Percentiles rank a stretch among this genome's conserved stretches.
Evolutionary conservation across 257 asterid species (phyloP).

Genomic region (Henckelia pumila): DNA sequence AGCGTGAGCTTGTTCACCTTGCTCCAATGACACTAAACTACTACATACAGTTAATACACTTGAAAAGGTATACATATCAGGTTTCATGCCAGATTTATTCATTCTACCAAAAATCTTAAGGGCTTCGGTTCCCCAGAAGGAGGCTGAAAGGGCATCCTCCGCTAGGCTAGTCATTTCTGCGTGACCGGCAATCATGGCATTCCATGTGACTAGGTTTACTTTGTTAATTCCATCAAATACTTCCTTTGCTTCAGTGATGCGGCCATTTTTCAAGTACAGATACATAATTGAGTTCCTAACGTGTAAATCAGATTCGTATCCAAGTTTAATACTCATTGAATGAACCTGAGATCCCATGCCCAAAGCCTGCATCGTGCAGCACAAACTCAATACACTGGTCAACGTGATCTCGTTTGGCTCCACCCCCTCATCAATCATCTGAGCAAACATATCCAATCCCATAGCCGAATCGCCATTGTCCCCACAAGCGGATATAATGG

Average conservation of each 20-base stretch:
- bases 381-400: constrained; percentile 61
- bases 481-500: constrained; percentile 69
- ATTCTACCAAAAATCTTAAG: constrained; percentile 59
- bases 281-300: constrained; percentile 72
- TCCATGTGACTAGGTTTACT: constrained; percentile 71
- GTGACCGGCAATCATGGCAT: constrained; percentile 86
- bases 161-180: constrained; percentile 57
- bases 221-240: constrained; percentile 61
- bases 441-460: constrained; percentile 63
- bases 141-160: constrained; percentile 50
- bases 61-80: constrained; percentile 78
- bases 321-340: constrained; percentile 59
- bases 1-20: constrained; percentile 93
- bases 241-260: constrained; percentile 59
- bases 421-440: constrained; percentile 60
- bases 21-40: constrained; percentile 69
- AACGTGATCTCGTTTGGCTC: constrained; percentile 75
- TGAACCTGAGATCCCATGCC: constrained; percentile 74
- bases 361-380: constrained; percentile 64
- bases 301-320: constrained; percentile 48
- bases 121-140: constrained; percentile 65
- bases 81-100: constrained; percentile 58
- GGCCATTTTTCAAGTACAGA: constrained; percentile 70
- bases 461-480: constrained; percentile 63
- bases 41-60: constrained; percentile 71